These are phyloP conservation scores for Saprolegnia parasitica DNA, from an alignment of 352 stramenopile species.

Conservation along the genomic window DNA sequence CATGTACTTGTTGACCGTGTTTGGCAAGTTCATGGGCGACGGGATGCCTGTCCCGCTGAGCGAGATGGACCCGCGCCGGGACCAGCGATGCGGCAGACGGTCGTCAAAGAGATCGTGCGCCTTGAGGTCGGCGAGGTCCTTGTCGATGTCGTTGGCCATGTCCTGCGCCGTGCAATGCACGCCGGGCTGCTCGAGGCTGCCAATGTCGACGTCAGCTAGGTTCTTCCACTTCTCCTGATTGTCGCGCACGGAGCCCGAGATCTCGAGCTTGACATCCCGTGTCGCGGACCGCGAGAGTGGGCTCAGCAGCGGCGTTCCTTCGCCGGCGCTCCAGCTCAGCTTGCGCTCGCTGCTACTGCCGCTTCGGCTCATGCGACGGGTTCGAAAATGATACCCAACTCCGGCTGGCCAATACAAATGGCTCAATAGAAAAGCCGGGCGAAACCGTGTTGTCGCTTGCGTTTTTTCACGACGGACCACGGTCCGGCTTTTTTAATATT, in stretches of 20 bases:
- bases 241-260: conserved; percentile 62
- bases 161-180: conserved; percentile 53
- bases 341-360: not conserved
- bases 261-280: conserved; percentile 27
- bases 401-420: no score
- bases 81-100: conserved; percentile 39
- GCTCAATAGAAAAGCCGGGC: no score
- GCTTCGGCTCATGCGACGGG: not conserved
- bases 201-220: conserved; percentile 49
- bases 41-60: conserved; percentile 2
- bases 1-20: conserved; percentile 54
- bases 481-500: no score
- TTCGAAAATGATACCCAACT: no score
- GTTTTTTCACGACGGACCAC: no score
- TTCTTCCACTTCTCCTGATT: conserved; percentile 83
- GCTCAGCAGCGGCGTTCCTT: conserved; percentile 9
- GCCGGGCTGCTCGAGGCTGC: conserved; percentile 53
- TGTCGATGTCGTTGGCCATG: conserved; percentile 75
- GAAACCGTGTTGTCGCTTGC: no score
- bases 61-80: conserved; percentile 4
- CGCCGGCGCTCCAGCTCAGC: not conserved
- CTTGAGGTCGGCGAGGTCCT: conserved; percentile 60
- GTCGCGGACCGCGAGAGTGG: not conserved
- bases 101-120: conserved; percentile 35
- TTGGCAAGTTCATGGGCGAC: conserved; percentile 22